phyloP scores from a whole-genome alignment of 805 yeast species.

The Wickerhamomyces sydowiorum region DNA sequence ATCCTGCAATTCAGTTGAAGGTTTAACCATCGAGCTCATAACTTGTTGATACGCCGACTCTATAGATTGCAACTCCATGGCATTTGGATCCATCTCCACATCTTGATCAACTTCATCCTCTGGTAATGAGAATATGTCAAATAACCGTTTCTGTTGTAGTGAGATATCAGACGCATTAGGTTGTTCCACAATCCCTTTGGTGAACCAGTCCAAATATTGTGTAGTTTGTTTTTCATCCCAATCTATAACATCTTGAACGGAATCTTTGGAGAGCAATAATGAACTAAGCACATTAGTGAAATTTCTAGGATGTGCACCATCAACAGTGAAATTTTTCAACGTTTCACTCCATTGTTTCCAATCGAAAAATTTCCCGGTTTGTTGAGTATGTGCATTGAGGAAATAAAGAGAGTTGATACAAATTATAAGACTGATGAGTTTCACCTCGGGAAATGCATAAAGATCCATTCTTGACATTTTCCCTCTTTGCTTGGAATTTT shows the following conservation, averaged over 20 bases:
- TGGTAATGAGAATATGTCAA: conserved; percentile 18
- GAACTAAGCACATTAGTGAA: conserved; percentile 7
- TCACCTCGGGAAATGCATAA: conserved; percentile 33
- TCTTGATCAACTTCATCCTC: neutral
- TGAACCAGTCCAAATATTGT: conserved; percentile 47
- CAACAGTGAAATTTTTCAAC: conserved; percentile 9
- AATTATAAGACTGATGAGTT: conserved; percentile 8
- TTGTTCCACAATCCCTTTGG: conserved; percentile 27
- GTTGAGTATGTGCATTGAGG: conserved; percentile 2
- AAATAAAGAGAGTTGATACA: conserved; percentile 20
- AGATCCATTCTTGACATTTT: conserved; percentile 5
- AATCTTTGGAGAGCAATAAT: conserved; percentile 15
- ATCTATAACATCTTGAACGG: conserved; percentile 30
- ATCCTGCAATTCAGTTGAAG: neutral
- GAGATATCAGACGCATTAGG: conserved; percentile 19
- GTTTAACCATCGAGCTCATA: neutral
- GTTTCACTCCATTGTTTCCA: conserved; percentile 16
- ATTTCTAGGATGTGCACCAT: conserved; percentile 3
- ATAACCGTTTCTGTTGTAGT: conserved; percentile 17
- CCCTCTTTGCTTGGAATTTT: neutral
- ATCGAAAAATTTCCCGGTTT: neutral
- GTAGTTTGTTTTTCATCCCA: conserved; percentile 45
- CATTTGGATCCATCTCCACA: neutral
- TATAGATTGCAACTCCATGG: neutral
- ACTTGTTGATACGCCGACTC: neutral